Base-by-base conservation (phyloP, 139 green algal genomes). In the Ettlia oleoabundans region DNA sequence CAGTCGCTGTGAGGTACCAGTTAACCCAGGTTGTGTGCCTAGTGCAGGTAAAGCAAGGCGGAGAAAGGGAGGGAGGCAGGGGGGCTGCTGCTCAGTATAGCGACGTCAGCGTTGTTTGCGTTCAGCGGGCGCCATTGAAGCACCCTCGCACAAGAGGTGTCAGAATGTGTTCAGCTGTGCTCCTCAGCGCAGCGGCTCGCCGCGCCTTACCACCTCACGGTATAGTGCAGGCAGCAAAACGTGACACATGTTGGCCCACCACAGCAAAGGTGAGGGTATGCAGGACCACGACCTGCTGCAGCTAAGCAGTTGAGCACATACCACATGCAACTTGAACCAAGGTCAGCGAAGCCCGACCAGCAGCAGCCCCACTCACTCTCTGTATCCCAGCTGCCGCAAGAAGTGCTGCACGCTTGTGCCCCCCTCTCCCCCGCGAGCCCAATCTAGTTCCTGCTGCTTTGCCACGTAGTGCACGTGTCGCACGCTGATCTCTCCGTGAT, bases 401-500 rank as follows among this genome's bases (percentile, higher is more conserved):
- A 97, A 98, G 78, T 93, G 92, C n/a, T 82, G 35, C 68, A 88
- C 92, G 55, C 61, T 69, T 32, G 66, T 58, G 64, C 76, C 51
- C 26, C 42, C 73, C 66, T 42, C 41, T 28, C 71, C 71, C 32
- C 53, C 41, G 28, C 52, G 22, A 15, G 38, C 68, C 79, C 68
- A 73, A 52, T 71, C 67, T 53, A 40, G 32, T 38, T 72, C 67
- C 38, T 47, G 32, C 22, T 71, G 52, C 30, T 52, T 86, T 18
- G 90, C 88, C 85, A 87, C 71, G 84, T 94, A 92, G 74, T 89
- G 93, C 43, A 97, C 88, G 81, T 91, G 84, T 9, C 93, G 85
- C 52, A 93, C 90, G 75, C 88, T 93, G 78, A 98, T 92, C 82
- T 93, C 91, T 30, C 95, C 95, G 79, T 92, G 95, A 88, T 98